Base-by-base conservation (phyloP, 305 asterid species). In the Solanum aculeatissimum region DNA sequence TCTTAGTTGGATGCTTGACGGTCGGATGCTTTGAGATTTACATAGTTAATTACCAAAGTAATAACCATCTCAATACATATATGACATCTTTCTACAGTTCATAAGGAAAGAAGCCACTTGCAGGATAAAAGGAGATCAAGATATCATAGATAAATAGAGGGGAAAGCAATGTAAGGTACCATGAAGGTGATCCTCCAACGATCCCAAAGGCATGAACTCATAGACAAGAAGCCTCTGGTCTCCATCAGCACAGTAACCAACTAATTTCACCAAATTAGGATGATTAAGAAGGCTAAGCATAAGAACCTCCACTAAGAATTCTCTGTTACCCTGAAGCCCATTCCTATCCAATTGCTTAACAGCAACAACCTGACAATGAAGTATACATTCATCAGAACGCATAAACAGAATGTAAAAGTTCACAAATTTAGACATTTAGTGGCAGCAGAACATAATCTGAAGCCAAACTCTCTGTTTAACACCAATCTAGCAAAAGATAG, bases 251-350 rank as follows among this genome's bases (percentile, higher is more conserved):
- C 40, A 35, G 40, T 35, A 35, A 35, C 40, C 40, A 35, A 35
- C 40, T 35, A 35, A 35, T 35, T 35, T 94, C 51, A 94, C 98
- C 85, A 94, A 87, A 87, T 94, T 92, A 13, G 96, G 89, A 88
- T 94, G 97, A 88, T 94, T 97, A 89, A 94, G 97, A 66, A 91
- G 88, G 86, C 97, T 92, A 81, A 94, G 80, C 96, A 94, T 94
- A 88, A 94, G 85, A 32, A 94, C 98, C 89, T 94, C 97, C 5
- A 93, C 97, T 23, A 94, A 92, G 85, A 94, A 94, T 90, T 93
- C 97, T 85, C 98, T 86, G 87, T 94, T 93, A 47, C 98, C 97
- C 92, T 92, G 98, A 92, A 93, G 86, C 66, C 98, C 96, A 87
- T 93, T 89, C 35, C 93, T 93, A 85, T 94, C 97, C 27, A 93